phyloP scores from a whole-genome alignment of 208 protist genomes.

The Trypanosoma conorhini region DNA sequence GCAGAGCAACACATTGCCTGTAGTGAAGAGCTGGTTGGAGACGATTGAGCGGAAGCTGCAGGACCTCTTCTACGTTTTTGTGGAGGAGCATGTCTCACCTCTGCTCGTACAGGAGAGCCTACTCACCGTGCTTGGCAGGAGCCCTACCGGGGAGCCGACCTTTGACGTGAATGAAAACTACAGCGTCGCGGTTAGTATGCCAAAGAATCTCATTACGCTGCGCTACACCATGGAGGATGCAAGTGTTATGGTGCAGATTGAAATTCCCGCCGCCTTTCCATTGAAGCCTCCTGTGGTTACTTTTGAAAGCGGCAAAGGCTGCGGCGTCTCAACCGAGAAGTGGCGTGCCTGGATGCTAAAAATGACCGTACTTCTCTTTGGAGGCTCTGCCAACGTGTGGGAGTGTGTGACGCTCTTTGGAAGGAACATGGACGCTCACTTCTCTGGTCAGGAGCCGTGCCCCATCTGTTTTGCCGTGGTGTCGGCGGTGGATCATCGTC shows the following conservation, averaged over 20 bases:
- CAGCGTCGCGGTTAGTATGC: conserved; percentile 61
- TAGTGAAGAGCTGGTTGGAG: conserved; percentile 80
- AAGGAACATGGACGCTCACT: conserved; percentile 91
- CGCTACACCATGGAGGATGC: conserved; percentile 88
- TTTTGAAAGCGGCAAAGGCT: conserved; percentile 55
- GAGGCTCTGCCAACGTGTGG: conserved; percentile 74
- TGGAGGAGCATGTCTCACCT: conserved; percentile 66
- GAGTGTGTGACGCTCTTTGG: conserved; percentile 88
- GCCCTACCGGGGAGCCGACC: conserved; percentile 50
- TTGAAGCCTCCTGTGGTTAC: conserved; percentile 58
- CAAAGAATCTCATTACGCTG: conserved; percentile 55
- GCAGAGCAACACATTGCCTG: conserved; percentile 44
- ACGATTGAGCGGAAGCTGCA: conserved; percentile 77
- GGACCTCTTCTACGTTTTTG: conserved; percentile 63
- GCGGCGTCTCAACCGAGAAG: conserved; percentile 73
- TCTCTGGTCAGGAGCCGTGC: conserved; percentile 87
- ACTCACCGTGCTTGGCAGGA: conserved; percentile 65
- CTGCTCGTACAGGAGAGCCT: conserved; percentile 79
- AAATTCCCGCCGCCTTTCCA: conserved; percentile 72
- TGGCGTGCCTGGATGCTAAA: conserved; percentile 90
- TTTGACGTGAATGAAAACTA: conserved; percentile 74
- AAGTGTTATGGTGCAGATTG: conserved; percentile 65
- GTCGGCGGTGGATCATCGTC: conserved; percentile 64
- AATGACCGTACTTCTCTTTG: conserved; percentile 90
- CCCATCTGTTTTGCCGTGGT: conserved; percentile 93